These are phyloP conservation scores for Physcomitrellopsis africana DNA, from an alignment of 225 moss, liverwort and hornwort species.

Conservation along the genomic window DNA sequence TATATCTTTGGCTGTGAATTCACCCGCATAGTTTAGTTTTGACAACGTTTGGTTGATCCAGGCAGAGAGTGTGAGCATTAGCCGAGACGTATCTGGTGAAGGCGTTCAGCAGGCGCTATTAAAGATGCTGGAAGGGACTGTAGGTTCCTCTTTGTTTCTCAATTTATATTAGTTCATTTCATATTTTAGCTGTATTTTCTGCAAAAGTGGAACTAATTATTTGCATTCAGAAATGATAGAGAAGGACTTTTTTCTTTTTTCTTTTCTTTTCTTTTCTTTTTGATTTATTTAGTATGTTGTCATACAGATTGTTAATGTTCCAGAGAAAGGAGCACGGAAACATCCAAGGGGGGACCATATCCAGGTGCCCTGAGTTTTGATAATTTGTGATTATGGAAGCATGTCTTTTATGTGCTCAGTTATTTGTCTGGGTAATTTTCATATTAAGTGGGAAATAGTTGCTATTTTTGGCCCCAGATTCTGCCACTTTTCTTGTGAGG, in stretches of 20 bases:
- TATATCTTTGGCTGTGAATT: slow-evolving; percentile 16
- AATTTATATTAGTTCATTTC: neutral
- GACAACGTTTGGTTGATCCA: slow-evolving; percentile 44
- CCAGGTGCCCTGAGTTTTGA: slow-evolving; percentile 59
- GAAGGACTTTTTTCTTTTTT: neutral
- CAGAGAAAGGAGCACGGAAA: slow-evolving; percentile 97
- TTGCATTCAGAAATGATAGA: neutral
- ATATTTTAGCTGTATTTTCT: too few relatives aligned
- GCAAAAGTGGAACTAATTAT: neutral
- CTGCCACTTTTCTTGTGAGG: slow-evolving; percentile 10
- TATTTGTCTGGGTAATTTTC: slow-evolving; percentile 1
- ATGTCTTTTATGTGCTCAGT: slow-evolving; percentile 7
- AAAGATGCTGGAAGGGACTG: slow-evolving; percentile 98
- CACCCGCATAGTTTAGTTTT: slow-evolving; percentile 23
- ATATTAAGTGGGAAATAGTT: slow-evolving; percentile 5
- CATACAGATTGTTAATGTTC: slow-evolving; percentile 89
- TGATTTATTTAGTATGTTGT: slow-evolving; percentile 22
- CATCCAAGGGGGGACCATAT: slow-evolving; percentile 98
- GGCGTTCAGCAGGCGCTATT: slow-evolving; percentile 96
- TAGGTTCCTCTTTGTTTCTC: slow-evolving; percentile 44
- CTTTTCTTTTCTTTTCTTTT: too few relatives aligned
- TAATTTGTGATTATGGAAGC: slow-evolving; percentile 1
- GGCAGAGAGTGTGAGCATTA: slow-evolving; percentile 95
- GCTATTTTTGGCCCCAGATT: neutral
- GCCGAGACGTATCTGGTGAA: slow-evolving; percentile 98